Conservation (phyloP, 2,329 filamentous ascomycete species). For the Colletotrichum limetticola region DNA sequence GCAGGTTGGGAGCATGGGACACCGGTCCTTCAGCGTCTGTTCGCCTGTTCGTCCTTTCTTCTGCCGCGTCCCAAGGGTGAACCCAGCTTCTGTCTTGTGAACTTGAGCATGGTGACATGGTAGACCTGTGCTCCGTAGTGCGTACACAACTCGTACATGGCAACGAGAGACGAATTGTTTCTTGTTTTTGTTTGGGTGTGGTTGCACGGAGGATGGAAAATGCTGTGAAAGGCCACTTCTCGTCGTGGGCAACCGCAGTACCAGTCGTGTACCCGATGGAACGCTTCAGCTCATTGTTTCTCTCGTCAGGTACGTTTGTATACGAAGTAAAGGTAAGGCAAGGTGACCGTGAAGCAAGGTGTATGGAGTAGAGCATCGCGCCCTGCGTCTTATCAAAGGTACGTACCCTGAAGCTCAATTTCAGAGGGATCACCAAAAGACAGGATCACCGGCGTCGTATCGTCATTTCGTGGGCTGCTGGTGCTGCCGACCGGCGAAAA, state of each 20-base stretch:
- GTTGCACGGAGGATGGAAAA: constrained; percentile 6
- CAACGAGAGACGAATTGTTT: neutral
- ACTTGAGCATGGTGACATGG: neutral
- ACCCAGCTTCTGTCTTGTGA: neutral
- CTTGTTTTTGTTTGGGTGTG: neutral
- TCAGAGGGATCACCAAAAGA: neutral
- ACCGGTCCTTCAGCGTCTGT: neutral
- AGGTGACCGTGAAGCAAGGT: neutral
- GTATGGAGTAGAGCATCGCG: neutral
- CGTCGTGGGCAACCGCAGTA: neutral
- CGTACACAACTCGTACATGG: neutral
- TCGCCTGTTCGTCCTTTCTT: constrained; percentile 8
- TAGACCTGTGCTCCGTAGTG: neutral
- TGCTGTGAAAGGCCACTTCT: neutral
- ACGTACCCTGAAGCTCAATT: neutral
- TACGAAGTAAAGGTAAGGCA: neutral
- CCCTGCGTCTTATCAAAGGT: neutral
- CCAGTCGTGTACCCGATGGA: neutral
- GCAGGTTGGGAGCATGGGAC: neutral
- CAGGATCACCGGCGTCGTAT: constrained; percentile 17
- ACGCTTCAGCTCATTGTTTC: neutral
- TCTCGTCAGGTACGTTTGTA: neutral
- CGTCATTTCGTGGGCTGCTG: constrained; percentile 25
- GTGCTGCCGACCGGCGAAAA: constrained; percentile 13
- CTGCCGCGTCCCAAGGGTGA: constrained; percentile 3